Evolutionary conservation across 2,329 filamentous ascomycete genomes (phyloP).

Genomic region (Colletotrichum acutatum): DNA sequence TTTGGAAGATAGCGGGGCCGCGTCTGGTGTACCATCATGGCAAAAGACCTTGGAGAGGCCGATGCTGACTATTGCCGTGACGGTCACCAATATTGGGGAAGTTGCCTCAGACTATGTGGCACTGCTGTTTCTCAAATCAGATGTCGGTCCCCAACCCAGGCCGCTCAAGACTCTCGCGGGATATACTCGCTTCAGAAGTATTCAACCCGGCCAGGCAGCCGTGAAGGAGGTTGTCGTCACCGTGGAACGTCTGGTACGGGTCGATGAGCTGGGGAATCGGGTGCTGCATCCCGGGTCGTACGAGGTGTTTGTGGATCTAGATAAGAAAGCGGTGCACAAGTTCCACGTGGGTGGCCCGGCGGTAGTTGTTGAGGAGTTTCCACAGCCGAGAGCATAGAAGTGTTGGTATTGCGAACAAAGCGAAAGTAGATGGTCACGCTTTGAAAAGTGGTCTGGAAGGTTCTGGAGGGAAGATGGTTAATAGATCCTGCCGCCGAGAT

Average conservation of each 20-base stretch:
- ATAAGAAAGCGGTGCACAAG: not conserved
- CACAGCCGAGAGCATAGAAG: slow-evolving; percentile 1
- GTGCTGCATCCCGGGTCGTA: slow-evolving; percentile 67
- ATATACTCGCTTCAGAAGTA: slow-evolving; percentile 56
- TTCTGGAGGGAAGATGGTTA: not conserved
- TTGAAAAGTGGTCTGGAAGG: too few species aligned
- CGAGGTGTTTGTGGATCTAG: slow-evolving; percentile 55
- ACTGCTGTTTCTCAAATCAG: slow-evolving; percentile 59
- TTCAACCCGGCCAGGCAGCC: slow-evolving; percentile 45
- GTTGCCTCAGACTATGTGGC: slow-evolving; percentile 62
- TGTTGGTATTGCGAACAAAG: not conserved
- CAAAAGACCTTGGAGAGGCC: not conserved
- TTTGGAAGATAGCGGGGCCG: not conserved
- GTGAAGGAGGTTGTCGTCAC: slow-evolving; percentile 53
- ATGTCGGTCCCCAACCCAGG: slow-evolving; percentile 58
- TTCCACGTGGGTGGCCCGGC: slow-evolving; percentile 1
- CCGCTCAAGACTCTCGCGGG: slow-evolving; percentile 64
- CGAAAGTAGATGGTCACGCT: too few species aligned
- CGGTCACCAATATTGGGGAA: slow-evolving; percentile 59
- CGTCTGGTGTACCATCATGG: not conserved
- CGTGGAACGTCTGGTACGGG: slow-evolving; percentile 60
- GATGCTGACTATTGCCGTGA: slow-evolving; percentile 48
- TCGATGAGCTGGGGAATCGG: slow-evolving; percentile 59
- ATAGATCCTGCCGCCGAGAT: not conserved
- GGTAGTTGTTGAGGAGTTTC: slow-evolving; percentile 18